Percentiles rank a stretch among this genome's conserved stretches.
phyloP scores from a whole-genome alignment of 139 green algal genomes.

The Axilococcus clingmanii region DNA sequence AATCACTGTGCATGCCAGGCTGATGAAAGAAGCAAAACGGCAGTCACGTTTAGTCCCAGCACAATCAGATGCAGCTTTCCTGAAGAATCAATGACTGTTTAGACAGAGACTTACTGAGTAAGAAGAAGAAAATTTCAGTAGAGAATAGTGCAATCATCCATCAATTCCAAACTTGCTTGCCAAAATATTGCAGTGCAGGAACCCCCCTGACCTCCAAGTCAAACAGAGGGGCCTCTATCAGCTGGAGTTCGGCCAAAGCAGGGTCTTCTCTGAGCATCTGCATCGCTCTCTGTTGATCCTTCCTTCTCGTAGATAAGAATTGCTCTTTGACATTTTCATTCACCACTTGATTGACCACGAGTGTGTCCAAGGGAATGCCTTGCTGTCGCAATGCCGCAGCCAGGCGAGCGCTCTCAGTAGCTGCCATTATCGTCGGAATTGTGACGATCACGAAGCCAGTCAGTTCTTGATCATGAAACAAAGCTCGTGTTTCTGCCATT shows the following conservation, averaged over 20 bases:
- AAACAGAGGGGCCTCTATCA: conserved; percentile 80
- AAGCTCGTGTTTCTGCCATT: conserved; percentile 74
- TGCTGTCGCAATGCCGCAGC: conserved; percentile 38
- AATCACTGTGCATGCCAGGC: neutral
- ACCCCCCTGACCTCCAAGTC: conserved; percentile 92
- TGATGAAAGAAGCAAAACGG: neutral
- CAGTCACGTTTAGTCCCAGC: neutral
- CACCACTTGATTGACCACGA: conserved; percentile 92
- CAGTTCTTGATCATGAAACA: conserved; percentile 77
- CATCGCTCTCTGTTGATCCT: conserved; percentile 82
- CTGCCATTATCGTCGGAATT: conserved; percentile 96
- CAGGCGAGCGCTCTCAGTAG: conserved; percentile 75
- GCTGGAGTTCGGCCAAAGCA: conserved; percentile 41
- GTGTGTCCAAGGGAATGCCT: conserved; percentile 70
- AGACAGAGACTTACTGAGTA: no score
- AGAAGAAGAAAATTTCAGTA: no score
- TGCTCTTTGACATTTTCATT: conserved; percentile 27
- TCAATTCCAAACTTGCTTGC: conserved; percentile 68
- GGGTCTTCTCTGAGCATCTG: conserved; percentile 57
- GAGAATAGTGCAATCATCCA: neutral
- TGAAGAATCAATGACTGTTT: no score
- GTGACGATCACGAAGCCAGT: conserved; percentile 96
- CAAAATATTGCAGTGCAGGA: conserved; percentile 91
- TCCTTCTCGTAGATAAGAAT: conserved; percentile 51
- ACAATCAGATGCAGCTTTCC: neutral